phyloP scores from a whole-genome alignment of 495 filamentous ascomycete genomes.

The Evernia prunastri region DNA sequence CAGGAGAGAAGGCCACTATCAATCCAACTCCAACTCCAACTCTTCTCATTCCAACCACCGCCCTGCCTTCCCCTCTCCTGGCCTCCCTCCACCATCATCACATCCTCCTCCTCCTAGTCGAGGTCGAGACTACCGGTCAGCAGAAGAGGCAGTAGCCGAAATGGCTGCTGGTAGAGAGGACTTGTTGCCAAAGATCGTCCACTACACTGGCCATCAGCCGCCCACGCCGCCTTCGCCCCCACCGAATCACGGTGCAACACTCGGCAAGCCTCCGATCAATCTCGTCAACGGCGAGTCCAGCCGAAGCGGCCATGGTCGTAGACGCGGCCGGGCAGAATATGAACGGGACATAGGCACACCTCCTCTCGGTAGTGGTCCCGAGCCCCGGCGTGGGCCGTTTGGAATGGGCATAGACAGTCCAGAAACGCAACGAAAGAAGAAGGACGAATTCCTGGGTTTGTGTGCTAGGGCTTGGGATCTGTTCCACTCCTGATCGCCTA shows the following conservation, averaged over 20 bases:
- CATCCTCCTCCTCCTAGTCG: slow-evolving; percentile 48
- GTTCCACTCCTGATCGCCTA: slow-evolving; percentile 71
- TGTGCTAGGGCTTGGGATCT: slow-evolving; percentile 93
- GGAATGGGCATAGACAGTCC: slow-evolving; percentile 74
- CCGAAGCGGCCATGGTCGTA: slow-evolving; percentile 48
- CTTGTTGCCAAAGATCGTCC: slow-evolving; percentile 83
- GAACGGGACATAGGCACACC: slow-evolving; percentile 76
- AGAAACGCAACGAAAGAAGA: slow-evolving; percentile 78
- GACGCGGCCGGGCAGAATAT: slow-evolving; percentile 79
- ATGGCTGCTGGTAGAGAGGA: slow-evolving; percentile 88
- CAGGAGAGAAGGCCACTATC: slow-evolving; percentile 40
- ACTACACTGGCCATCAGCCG: slow-evolving; percentile 85
- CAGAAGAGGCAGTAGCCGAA: slow-evolving; percentile 87
- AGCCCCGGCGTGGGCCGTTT: slow-evolving; percentile 61
- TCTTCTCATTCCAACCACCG: slow-evolving; percentile 65
- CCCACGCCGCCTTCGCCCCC: slow-evolving; percentile 88
- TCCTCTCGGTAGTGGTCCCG: slow-evolving; percentile 57
- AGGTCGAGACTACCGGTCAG: slow-evolving; percentile 84
- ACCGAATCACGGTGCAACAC: slow-evolving; percentile 28
- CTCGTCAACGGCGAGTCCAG: slow-evolving; percentile 31
- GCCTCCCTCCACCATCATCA: slow-evolving; percentile 47
- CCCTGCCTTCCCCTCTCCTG: slow-evolving; percentile 71
- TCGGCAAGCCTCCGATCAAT: slow-evolving; percentile 29
- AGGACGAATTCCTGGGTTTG: slow-evolving; percentile 83
- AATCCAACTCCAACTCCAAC: slow-evolving; percentile 43